Conservation (phyloP, 805 yeast species). For the Ogataea saltuana region DNA sequence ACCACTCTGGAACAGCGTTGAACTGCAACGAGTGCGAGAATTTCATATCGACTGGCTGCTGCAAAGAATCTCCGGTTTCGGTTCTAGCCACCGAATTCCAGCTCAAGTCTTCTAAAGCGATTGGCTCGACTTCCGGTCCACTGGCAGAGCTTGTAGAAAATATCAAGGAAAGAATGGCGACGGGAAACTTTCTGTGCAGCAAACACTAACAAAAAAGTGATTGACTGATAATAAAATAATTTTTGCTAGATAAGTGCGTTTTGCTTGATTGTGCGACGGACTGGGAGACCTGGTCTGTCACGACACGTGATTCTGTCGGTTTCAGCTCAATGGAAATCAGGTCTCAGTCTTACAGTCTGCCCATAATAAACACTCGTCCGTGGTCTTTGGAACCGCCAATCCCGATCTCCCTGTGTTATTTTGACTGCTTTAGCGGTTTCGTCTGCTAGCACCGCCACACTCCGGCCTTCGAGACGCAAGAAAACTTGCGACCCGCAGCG, state of each 20-base stretch:
- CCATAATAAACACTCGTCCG: too few species aligned
- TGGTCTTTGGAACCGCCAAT: too few species aligned
- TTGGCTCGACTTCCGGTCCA: slow-evolving; percentile 11
- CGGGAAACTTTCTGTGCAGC: background rate
- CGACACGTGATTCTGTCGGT: too few species aligned
- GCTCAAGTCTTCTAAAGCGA: slow-evolving; percentile 25
- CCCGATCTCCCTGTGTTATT: too few species aligned
- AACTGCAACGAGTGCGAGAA: slow-evolving; percentile 93
- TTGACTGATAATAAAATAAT: slow-evolving; percentile 3
- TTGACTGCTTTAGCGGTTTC: too few species aligned
- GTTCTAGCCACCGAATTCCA: background rate
- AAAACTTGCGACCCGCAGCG: too few species aligned
- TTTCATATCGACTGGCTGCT: slow-evolving; percentile 56
- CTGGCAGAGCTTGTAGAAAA: background rate
- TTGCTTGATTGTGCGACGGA: too few species aligned
- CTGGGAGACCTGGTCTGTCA: too few species aligned
- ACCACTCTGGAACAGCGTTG: slow-evolving; percentile 98
- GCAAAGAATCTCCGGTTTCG: background rate
- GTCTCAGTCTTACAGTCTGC: too few species aligned
- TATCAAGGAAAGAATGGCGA: slow-evolving; percentile 6
- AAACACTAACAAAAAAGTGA: background rate
- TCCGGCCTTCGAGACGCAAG: too few species aligned
- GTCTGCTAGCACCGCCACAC: too few species aligned
- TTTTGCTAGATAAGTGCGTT: slow-evolving; percentile 2
- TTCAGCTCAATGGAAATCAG: too few species aligned